Conservation (phyloP, 1,284 basidiomycete genomes). For the Naganishia albida region DNA sequence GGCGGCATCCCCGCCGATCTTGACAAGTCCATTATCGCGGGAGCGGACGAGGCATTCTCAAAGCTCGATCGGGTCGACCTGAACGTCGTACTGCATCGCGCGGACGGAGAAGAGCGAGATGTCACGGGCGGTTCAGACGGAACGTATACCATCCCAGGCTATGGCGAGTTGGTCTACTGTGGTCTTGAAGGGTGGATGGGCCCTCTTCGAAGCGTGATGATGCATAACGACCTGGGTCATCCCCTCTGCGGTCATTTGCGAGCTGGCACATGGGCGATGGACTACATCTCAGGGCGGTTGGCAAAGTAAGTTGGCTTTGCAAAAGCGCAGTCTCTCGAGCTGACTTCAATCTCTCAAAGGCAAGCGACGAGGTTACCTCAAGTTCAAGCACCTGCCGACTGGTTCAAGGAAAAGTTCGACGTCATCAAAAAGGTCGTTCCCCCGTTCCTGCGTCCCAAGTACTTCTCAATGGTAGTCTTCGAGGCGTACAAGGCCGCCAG, state of each 20-base stretch:
- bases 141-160: slow-evolving; percentile 72
- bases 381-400: slow-evolving; percentile 68
- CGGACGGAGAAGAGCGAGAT: slow-evolving; percentile 86
- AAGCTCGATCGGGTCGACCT: slow-evolving; percentile 81
- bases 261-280: slow-evolving; percentile 82
- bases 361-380: slow-evolving; percentile 68
- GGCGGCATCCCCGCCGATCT: slow-evolving; percentile 61
- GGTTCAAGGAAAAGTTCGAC: slow-evolving; percentile 82
- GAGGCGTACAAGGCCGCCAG: slow-evolving; percentile 88
- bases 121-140: slow-evolving; percentile 67
- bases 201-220: slow-evolving; percentile 75
- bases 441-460: slow-evolving; percentile 86
- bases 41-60: slow-evolving; percentile 69
- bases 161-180: slow-evolving; percentile 78
- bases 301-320: slow-evolving; percentile 62
- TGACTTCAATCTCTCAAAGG: slow-evolving; percentile 53
- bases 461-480: slow-evolving; percentile 84
- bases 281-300: slow-evolving; percentile 75
- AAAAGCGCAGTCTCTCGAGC: slow-evolving; percentile 13
- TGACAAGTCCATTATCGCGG: slow-evolving; percentile 68
- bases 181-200: slow-evolving; percentile 96
- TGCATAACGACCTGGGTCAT: slow-evolving; percentile 86
- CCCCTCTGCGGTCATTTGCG: slow-evolving; percentile 82
- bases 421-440: slow-evolving; percentile 71
- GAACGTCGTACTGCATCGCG: slow-evolving; percentile 77